Percentiles rank a stretch among this genome's conserved stretches.
phyloP scores from a whole-genome alignment of 2,329 filamentous ascomycete genomes.

The Exserohilum rostratum region DNA sequence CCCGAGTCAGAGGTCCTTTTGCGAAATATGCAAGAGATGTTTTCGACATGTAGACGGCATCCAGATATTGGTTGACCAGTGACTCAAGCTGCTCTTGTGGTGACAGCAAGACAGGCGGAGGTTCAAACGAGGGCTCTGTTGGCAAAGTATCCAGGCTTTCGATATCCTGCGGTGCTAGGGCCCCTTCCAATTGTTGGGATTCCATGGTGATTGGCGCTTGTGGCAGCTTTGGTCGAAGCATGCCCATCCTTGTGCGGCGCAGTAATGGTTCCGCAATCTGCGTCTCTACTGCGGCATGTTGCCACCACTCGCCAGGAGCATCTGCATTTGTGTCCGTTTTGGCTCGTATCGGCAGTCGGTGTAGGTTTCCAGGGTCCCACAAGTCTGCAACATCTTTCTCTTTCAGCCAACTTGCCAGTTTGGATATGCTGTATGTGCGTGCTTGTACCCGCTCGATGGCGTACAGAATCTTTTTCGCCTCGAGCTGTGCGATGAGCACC shows the following conservation, averaged over 20 bases:
- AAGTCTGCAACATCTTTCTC: slow-evolving; percentile 57
- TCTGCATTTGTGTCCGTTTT: slow-evolving; percentile 44
- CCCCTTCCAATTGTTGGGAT: neutral
- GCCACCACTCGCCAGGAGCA: slow-evolving; percentile 39
- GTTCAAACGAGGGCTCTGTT: slow-evolving; percentile 12
- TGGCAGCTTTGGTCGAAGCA: slow-evolving; percentile 33
- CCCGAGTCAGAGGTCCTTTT: slow-evolving; percentile 78
- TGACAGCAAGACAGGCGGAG: slow-evolving; percentile 17
- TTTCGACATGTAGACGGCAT: slow-evolving; percentile 59
- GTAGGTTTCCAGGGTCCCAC: slow-evolving; percentile 28
- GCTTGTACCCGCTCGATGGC: slow-evolving; percentile 71
- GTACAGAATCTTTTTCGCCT: slow-evolving; percentile 74
- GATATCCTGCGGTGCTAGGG: slow-evolving; percentile 2
- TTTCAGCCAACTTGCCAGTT: slow-evolving; percentile 70
- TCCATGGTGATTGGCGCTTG: slow-evolving; percentile 11
- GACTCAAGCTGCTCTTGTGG: slow-evolving; percentile 60
- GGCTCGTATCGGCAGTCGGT: slow-evolving; percentile 64
- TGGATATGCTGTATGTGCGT: slow-evolving; percentile 71
- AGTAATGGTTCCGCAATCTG: slow-evolving; percentile 20
- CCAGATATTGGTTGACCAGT: slow-evolving; percentile 48
- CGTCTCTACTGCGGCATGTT: slow-evolving; percentile 32
- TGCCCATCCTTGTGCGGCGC: slow-evolving; percentile 36
- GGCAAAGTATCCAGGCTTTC: neutral
- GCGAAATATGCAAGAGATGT: slow-evolving; percentile 83
- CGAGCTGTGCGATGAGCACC: slow-evolving; percentile 45